Conservation (phyloP, 208 protist species). For the Kentomonas sorsogonicus region DNA sequence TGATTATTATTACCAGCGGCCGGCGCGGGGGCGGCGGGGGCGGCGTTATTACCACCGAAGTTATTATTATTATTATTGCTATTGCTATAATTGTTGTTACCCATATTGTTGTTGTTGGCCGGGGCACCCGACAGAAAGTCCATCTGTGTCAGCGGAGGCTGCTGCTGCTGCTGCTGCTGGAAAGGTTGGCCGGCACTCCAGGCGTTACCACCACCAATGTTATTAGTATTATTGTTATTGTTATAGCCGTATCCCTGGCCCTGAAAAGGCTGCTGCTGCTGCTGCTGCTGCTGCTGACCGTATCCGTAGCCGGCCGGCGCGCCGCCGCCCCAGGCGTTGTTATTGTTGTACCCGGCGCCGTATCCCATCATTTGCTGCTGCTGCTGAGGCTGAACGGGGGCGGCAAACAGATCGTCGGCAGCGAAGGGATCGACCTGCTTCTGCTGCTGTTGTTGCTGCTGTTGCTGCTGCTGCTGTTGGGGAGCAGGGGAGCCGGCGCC, state of each 20-base stretch:
- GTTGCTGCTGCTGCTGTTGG: conserved; percentile 8
- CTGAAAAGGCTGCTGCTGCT: not conserved
- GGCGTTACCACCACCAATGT: not conserved
- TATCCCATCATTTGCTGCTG: conserved; percentile 24
- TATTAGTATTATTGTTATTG: not conserved
- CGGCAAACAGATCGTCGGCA: conserved; percentile 45
- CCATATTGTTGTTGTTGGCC: conserved; percentile 16
- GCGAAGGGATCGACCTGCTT: conserved; percentile 39
- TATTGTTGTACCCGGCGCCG: conserved; percentile 1
- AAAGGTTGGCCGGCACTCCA: conserved; percentile 1
- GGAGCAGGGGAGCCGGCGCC: conserved; percentile 16
- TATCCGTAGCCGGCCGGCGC: conserved; percentile 14
- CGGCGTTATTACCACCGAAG: not conserved
- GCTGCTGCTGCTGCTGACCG: conserved; percentile 10
- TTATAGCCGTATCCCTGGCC: conserved; percentile 13
- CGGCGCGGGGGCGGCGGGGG: conserved; percentile 14
- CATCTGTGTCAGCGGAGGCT: not conserved
- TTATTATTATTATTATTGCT: conserved; percentile 14
- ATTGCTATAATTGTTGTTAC: conserved; percentile 7
- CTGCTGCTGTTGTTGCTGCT: conserved; percentile 7
- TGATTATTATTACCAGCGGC: conserved; percentile 6
- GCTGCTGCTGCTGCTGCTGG: conserved; percentile 17
- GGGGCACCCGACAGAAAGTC: conserved; percentile 14
- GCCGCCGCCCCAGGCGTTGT: too few relatives aligned
- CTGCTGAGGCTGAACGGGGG: conserved; percentile 16